Evolutionary conservation across 768 basidiomycete genomes (phyloP).

Genomic region (Boletus edulis): DNA sequence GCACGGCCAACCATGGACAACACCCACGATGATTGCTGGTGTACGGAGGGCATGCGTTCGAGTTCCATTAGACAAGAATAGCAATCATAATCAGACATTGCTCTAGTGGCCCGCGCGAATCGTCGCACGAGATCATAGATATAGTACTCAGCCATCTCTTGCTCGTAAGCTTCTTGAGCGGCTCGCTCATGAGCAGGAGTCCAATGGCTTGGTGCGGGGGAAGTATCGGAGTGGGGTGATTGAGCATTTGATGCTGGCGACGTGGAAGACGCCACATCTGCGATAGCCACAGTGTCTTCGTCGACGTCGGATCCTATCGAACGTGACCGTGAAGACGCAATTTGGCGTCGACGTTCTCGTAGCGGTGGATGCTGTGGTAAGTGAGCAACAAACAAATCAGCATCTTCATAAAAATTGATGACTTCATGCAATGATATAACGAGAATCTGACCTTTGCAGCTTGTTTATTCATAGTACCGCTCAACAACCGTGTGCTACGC

Average conservation of each 20-base stretch:
- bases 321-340: slow-evolving; percentile 52
- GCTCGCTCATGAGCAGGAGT: slow-evolving; percentile 66
- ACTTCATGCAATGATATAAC: background rate
- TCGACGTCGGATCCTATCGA: slow-evolving; percentile 73
- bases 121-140: slow-evolving; percentile 77
- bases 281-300: slow-evolving; percentile 50
- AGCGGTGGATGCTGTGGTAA: slow-evolving; percentile 31
- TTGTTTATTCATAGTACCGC: slow-evolving; percentile 52
- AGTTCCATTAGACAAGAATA: slow-evolving; percentile 72
- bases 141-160: slow-evolving; percentile 76
- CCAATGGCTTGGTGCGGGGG: slow-evolving; percentile 61
- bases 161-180: slow-evolving; percentile 68
- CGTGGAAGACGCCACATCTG: slow-evolving; percentile 55
- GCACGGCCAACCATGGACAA: slow-evolving; percentile 82
- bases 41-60: slow-evolving; percentile 67
- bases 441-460: slow-evolving; percentile 50
- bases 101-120: slow-evolving; percentile 78
- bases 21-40: slow-evolving; percentile 75
- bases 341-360: slow-evolving; percentile 61
- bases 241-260: slow-evolving; percentile 57
- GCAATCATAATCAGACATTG: slow-evolving; percentile 75
- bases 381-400: slow-evolving; percentile 14
- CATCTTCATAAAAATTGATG: background rate
- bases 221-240: slow-evolving; percentile 64
- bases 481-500: slow-evolving; percentile 71